Conservation (phyloP, 495 filamentous ascomycete species). For the Neurospora sp. region DNA sequence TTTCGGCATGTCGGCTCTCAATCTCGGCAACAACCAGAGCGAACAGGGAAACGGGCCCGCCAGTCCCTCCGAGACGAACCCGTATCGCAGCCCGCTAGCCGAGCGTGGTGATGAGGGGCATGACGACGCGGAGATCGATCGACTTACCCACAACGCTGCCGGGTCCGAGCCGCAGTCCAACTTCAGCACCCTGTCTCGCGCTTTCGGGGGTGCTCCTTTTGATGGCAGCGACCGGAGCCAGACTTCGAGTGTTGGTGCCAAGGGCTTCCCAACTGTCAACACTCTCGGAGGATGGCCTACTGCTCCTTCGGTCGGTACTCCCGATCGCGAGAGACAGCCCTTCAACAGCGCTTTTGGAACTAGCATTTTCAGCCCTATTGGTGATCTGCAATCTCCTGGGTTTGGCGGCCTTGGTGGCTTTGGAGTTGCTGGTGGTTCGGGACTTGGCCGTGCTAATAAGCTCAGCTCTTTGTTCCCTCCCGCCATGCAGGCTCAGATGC, state of each 20-base stretch:
- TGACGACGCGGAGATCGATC: constrained; percentile 52
- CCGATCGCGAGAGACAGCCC: constrained; percentile 62
- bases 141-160: constrained; percentile 24
- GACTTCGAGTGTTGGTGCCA: constrained; percentile 72
- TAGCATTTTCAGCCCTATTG: constrained; percentile 58
- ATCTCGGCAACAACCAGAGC: constrained; percentile 35
- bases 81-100: constrained; percentile 75
- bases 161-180: constrained; percentile 33
- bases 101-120: constrained; percentile 55
- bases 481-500: constrained; percentile 85
- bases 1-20: constrained; percentile 76
- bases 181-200: constrained; percentile 37
- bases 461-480: constrained; percentile 78
- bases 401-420: constrained; percentile 49
- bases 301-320: constrained; percentile 57
- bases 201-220: constrained; percentile 41
- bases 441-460: constrained; percentile 65
- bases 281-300: constrained; percentile 59
- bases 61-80: constrained; percentile 94
- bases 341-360: constrained; percentile 55
- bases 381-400: constrained; percentile 67
- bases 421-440: constrained; percentile 28
- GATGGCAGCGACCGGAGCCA: constrained; percentile 78
- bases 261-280: constrained; percentile 58
- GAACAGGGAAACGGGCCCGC: constrained; percentile 45